These are phyloP conservation scores for Zostera marina DNA, from an alignment of 116 monocot genomes.

Conservation along the genomic window DNA sequence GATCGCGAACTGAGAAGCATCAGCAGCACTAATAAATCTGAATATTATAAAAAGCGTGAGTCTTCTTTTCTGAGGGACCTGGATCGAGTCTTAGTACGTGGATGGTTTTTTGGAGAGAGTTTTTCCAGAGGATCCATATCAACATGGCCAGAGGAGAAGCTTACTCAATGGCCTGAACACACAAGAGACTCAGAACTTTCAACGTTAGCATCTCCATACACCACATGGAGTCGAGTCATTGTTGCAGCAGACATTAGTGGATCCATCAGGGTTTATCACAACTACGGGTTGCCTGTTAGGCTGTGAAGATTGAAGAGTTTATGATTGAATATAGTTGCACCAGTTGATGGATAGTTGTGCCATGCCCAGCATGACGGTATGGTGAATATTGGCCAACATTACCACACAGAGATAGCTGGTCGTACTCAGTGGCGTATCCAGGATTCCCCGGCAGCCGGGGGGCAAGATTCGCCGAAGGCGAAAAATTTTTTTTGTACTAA, in stretches of 20 bases:
- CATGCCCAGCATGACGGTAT: no score
- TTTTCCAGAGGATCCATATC: conserved; percentile 14
- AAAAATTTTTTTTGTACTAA: no score
- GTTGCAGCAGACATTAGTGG: neutral
- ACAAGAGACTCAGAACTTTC: neutral
- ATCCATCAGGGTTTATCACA: neutral
- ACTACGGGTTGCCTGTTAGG: neutral
- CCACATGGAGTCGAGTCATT: neutral
- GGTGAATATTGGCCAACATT: no score
- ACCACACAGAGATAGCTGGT: no score
- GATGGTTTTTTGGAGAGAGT: conserved; percentile 35
- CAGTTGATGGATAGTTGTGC: no score
- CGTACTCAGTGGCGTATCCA: no score
- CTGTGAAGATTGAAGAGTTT: neutral
- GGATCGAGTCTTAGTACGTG: conserved; percentile 29
- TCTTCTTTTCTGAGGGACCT: conserved; percentile 15
- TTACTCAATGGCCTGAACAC: conserved; percentile 6
- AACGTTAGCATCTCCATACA: neutral
- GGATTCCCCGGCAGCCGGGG: no score
- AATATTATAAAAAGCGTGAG: conserved; percentile 11
- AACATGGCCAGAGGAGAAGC: conserved; percentile 80
- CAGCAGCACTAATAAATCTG: conserved; percentile 1
- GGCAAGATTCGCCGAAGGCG: no score
- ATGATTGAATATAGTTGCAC: no score
- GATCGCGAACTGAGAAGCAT: neutral